These are phyloP conservation scores for Podila epicladia DNA, from an alignment of 192 early-diverging fungal genomes.

Conservation along the genomic window DNA sequence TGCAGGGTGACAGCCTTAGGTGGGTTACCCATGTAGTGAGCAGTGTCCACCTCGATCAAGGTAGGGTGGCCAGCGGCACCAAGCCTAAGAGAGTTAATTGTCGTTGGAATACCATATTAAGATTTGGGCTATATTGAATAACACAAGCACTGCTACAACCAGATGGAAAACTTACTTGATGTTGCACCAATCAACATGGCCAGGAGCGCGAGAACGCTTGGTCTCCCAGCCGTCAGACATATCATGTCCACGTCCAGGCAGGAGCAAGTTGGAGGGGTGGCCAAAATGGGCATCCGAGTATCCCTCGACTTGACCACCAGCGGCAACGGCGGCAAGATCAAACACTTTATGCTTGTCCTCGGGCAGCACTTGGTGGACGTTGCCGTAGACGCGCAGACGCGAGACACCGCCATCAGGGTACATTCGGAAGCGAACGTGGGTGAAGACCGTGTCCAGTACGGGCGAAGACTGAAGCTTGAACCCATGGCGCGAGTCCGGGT, in stretches of 20 bases:
- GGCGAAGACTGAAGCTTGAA: slow-evolving; percentile 61
- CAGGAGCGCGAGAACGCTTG: slow-evolving; percentile 76
- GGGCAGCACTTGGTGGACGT: slow-evolving; percentile 65
- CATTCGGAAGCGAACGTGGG: slow-evolving; percentile 78
- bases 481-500: slow-evolving; percentile 75
- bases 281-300: slow-evolving; percentile 89
- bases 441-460: slow-evolving; percentile 53
- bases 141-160: too few species aligned
- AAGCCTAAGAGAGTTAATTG: slow-evolving; percentile 62
- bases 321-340: slow-evolving; percentile 75
- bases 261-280: slow-evolving; percentile 78
- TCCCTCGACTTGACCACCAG: slow-evolving; percentile 68
- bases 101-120: background rate
- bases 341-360: slow-evolving; percentile 55
- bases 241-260: slow-evolving; percentile 78
- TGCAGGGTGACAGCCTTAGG: slow-evolving; percentile 79
- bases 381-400: slow-evolving; percentile 80
- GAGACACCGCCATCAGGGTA: slow-evolving; percentile 84
- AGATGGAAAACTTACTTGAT: slow-evolving; percentile 19
- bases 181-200: slow-evolving; percentile 73
- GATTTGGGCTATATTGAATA: too few species aligned
- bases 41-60: slow-evolving; percentile 84
- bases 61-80: slow-evolving; percentile 75
- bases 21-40: slow-evolving; percentile 90
- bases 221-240: slow-evolving; percentile 98